Base-by-base conservation (phyloP, 192 early-diverging fungal genomes). In the Coemansia sp. region DNA sequence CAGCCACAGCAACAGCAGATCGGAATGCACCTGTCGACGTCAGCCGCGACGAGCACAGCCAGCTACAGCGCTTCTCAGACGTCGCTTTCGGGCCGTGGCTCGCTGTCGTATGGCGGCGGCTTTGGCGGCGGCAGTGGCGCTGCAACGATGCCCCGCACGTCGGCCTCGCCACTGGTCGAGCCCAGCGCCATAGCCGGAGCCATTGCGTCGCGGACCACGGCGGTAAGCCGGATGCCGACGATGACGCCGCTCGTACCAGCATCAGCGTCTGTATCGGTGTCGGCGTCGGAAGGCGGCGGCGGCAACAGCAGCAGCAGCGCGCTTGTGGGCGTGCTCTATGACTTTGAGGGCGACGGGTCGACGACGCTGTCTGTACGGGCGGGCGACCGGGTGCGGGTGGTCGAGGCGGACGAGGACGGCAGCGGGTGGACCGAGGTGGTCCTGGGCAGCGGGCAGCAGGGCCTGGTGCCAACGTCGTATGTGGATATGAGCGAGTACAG, bases 401-500 rank as follows among this genome's bases (percentile, higher is more conserved):
- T 72, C 0, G 69, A 46, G 22, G 50, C 62, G 5, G 75, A 78
- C 19, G 56, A 27, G 45, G 75, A 69, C 28, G 64, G 64, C 19
- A 58, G 63, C 36, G 75, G 75, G 32, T 78, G 75, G 75, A 69
- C 64, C 34, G 61, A 62, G 28, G 62, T 67, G 10, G 20, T 42
- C 13, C 23, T 50, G 23, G 32, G 14, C 30, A 65, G 36, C 54
- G 67, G 67, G 10, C 54, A 63, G 32, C 67, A 62, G 60, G 75
- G 75, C 16, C 49, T 78, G 60, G 75, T 72, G 51, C 75, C 75
- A 1, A 69, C 75, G 0, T 58, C 67, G 9, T 78, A 78, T 32
- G 55, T 78, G 52, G 61, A 72, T 30, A 60, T 72, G 70, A 48
- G 45, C 20, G 55, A 50, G 22, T 65, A 66, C 59, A 50, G 60